Evolutionary conservation across 345 rosid species (phyloP).

Genomic region (Isatis tinctoria): DNA sequence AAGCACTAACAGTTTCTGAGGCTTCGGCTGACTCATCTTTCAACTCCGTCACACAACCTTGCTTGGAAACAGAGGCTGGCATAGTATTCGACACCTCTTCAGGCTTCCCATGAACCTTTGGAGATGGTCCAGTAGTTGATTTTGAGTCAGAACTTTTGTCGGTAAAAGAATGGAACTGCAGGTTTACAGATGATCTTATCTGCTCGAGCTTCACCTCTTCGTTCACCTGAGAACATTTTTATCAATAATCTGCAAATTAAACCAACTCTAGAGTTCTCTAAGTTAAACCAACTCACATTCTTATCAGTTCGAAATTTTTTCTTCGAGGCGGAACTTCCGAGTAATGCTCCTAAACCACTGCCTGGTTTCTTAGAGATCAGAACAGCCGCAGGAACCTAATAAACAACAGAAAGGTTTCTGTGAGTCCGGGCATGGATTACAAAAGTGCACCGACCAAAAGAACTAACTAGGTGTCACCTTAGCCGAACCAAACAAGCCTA

Average conservation of each 20-base stretch:
- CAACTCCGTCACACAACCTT: constrained; percentile 44
- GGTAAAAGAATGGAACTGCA: constrained; percentile 25
- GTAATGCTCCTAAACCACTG: constrained; percentile 70
- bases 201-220: constrained; percentile 46
- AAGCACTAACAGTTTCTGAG: constrained; percentile 7
- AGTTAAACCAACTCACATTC: constrained; percentile 37
- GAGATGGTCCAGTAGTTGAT: constrained; percentile 13
- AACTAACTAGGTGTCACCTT: constrained; percentile 29
- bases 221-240: constrained; percentile 40
- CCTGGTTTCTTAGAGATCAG: constrained; percentile 56
- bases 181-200: constrained; percentile 28
- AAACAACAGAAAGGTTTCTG: constrained; percentile 4
- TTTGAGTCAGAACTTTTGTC: constrained; percentile 9
- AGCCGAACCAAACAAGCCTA: constrained; percentile 31
- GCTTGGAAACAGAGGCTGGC: constrained; percentile 30
- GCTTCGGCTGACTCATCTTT: constrained; percentile 22
- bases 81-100: constrained; percentile 13
- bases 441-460: not conserved
- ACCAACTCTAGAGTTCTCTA: not conserved
- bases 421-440: not conserved
- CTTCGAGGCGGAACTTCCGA: constrained; percentile 44
- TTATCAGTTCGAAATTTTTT: constrained; percentile 43
- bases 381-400: constrained; percentile 58
- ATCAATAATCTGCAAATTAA: not conserved
- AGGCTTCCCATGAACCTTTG: constrained; percentile 1